Evolutionary conservation across 805 yeast genomes (phyloP).

Genomic region (Ogataea glucozyma): DNA sequence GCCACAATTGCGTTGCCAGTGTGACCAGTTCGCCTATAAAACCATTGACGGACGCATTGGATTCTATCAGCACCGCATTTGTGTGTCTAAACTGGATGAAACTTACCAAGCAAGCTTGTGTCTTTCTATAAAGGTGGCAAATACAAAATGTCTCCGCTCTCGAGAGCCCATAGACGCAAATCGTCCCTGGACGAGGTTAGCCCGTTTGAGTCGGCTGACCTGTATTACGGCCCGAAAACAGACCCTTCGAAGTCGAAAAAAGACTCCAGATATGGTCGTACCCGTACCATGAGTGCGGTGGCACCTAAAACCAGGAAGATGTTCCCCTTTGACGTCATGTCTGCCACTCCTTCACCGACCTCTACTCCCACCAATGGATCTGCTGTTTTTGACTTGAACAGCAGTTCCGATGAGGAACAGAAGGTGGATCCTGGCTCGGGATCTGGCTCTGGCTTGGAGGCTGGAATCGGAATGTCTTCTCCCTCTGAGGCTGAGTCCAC

Average conservation of each 20-base stretch:
- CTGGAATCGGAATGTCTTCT: slow-evolving; percentile 12
- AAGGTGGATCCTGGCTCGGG: slow-evolving; percentile 8
- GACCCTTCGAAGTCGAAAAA: slow-evolving; percentile 50
- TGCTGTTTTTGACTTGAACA: slow-evolving; percentile 20
- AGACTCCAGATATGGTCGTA: slow-evolving; percentile 46
- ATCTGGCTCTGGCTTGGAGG: not conserved
- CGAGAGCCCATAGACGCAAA: slow-evolving; percentile 22
- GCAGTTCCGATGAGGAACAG: slow-evolving; percentile 9
- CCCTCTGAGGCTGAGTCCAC: slow-evolving; percentile 23
- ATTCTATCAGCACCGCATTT: too few species aligned
- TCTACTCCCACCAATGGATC: slow-evolving; percentile 16
- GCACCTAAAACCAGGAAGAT: slow-evolving; percentile 24
- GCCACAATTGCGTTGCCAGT: too few species aligned
- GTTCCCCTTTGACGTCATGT: slow-evolving; percentile 10
- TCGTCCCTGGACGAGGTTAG: slow-evolving; percentile 52
- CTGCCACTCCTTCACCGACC: slow-evolving; percentile 14
- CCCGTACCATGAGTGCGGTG: slow-evolving; percentile 54
- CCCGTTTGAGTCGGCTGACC: slow-evolving; percentile 69
- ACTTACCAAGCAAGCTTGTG: too few species aligned
- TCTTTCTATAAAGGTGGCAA: too few species aligned
- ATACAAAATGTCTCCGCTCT: slow-evolving; percentile 3
- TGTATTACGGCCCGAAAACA: slow-evolving; percentile 65
- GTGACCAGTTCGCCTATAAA: too few species aligned
- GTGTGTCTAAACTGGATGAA: too few species aligned
- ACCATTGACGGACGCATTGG: too few species aligned